Evolutionary conservation across 2,329 filamentous ascomycete genomes (phyloP), one percentile per base, ranked within the genome.

Genomic region (Hymenoscyphus linearis): DNA sequence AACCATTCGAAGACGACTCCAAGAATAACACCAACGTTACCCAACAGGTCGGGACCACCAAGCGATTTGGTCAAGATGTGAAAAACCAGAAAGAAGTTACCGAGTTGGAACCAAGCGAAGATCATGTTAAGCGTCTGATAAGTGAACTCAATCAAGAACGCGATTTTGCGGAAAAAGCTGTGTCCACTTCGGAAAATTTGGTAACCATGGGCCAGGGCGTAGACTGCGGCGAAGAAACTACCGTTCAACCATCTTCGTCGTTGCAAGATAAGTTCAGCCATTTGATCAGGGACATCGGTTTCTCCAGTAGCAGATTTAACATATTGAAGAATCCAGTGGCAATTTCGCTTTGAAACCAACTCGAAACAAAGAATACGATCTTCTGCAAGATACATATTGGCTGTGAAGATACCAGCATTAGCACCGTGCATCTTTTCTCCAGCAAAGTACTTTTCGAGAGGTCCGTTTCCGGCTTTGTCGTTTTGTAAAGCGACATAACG

Each of bases 281-380:
- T 95, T 26, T 88, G 88, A 66, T 96, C 93, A 0, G 95, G 95
- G 35, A 99, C 95, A 76, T 99, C 95, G 1, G 95, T 99, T 79
- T 99, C 95, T 66, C 95, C 95, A 10, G 86, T 96, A 13, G 95
- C 91, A 2, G 93, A 97, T 77, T 99, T 99, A 80, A 99, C 95
- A 72, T 99, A 99, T 73, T 97, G 93, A 70, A 99, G 78, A 63
- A 98, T 90, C 95, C 95, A 99, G 72, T 93, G 90, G 74, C 93
- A 97, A 73, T 97, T 97, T 66, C 95, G 87, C 79, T 99, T 99
- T 53, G 93, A 91, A 64, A 99, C 95, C 57, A 99, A 86, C 77
- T 99, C 95, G 81, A 96, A 99, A 76, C 95, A 99, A 37, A 99
- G 86, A 73, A 99, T 99, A 81, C 95, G 91, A 82, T 99, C 95